Conservation (phyloP, 306 rosid species). For the Prunus fruticosa region DNA sequence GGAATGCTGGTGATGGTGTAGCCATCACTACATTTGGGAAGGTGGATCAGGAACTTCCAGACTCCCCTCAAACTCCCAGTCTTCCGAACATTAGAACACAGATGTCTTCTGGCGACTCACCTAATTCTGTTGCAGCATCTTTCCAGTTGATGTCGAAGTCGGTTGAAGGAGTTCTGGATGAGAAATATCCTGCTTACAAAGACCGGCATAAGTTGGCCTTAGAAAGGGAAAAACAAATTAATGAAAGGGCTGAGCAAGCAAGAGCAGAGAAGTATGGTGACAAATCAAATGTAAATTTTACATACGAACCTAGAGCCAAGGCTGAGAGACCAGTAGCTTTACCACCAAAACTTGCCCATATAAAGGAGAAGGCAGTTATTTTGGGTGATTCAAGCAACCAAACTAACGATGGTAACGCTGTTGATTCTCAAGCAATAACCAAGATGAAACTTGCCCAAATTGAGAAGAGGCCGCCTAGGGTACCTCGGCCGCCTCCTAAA, state of each 20-base stretch:
- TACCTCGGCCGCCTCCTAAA: slow-evolving; percentile 90
- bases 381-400: slow-evolving; percentile 49
- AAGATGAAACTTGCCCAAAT: slow-evolving; percentile 78
- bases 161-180: slow-evolving; percentile 68
- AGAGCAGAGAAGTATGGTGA: slow-evolving; percentile 74
- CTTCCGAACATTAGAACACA: slow-evolving; percentile 49
- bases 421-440: slow-evolving; percentile 61
- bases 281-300: slow-evolving; percentile 40
- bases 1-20: slow-evolving; percentile 70
- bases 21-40: slow-evolving; percentile 85
- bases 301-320: slow-evolving; percentile 32
- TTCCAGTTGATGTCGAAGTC: slow-evolving; percentile 97
- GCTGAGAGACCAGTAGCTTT: slow-evolving; percentile 40
- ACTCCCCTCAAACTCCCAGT: slow-evolving; percentile 63
- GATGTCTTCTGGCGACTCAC: slow-evolving; percentile 51
- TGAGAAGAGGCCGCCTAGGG: slow-evolving; percentile 87
- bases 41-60: slow-evolving; percentile 50
- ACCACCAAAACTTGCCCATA: slow-evolving; percentile 67
- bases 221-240: slow-evolving; percentile 76
- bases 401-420: slow-evolving; percentile 49
- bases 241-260: slow-evolving; percentile 85
- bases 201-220: slow-evolving; percentile 91
- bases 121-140: slow-evolving; percentile 68
- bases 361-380: slow-evolving; percentile 69
- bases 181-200: slow-evolving; percentile 88